Conservation (phyloP, 768 basidiomycete genomes). For the Kwoniella sp. region DNA sequence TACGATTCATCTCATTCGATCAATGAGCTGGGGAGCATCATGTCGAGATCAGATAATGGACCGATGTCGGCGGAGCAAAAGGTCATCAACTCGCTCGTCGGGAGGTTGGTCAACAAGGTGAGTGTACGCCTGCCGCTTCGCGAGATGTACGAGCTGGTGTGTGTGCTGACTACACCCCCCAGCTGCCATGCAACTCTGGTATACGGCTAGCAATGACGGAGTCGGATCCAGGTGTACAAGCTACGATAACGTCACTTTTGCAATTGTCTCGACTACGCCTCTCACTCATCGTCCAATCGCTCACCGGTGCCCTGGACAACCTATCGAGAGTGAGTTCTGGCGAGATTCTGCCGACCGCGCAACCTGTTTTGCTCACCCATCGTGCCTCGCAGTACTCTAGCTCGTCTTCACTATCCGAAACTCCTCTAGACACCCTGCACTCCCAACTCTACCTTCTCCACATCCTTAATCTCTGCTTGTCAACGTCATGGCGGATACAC, state of each 20-base stretch:
- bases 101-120: constrained; percentile 79
- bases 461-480: constrained; percentile 74
- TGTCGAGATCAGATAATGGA: constrained; percentile 17
- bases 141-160: background rate
- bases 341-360: no score
- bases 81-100: constrained; percentile 76
- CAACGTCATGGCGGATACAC: constrained; percentile 70
- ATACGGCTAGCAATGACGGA: constrained; percentile 72
- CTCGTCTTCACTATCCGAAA: constrained; percentile 32
- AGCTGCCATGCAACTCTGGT: constrained; percentile 88
- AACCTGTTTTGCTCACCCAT: constrained; percentile 13
- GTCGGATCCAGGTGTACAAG: constrained; percentile 70
- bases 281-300: constrained; percentile 75
- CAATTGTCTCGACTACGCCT: constrained; percentile 75
- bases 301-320: constrained; percentile 76
- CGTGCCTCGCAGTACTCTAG: constrained; percentile 26
- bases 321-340: constrained; percentile 66
- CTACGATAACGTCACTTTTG: constrained; percentile 76
- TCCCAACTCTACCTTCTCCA: constrained; percentile 85
- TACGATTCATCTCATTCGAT: constrained; percentile 9
- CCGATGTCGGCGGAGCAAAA: constrained; percentile 63
- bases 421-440: constrained; percentile 73
- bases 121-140: no score
- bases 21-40: constrained; percentile 17
- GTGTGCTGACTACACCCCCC: background rate